phyloP scores from a whole-genome alignment of 2,329 filamentous ascomycete species.

The Pyrenophora tritici-repentis region DNA sequence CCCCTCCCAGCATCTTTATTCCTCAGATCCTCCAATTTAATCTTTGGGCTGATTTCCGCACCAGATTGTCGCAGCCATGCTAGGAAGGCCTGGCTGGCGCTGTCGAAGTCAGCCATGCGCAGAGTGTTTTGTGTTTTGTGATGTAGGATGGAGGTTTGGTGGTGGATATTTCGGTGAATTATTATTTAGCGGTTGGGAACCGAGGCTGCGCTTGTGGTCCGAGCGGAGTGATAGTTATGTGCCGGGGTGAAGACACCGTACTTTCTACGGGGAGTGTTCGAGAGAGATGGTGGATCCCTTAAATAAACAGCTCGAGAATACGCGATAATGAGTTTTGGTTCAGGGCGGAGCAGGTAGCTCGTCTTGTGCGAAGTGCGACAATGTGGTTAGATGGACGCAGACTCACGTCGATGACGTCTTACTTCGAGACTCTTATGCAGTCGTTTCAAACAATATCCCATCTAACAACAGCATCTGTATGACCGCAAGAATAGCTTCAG shows the following conservation, averaged over 20 bases:
- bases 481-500: too few species aligned
- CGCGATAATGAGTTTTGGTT: too few species aligned
- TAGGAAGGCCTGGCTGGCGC: conserved; percentile 58
- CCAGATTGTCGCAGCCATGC: conserved; percentile 61
- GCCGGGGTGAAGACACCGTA: conserved; percentile 5
- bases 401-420: too few species aligned
- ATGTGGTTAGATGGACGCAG: too few species aligned
- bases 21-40: conserved; percentile 63
- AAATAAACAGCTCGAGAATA: too few species aligned
- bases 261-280: not conserved
- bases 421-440: too few species aligned
- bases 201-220: conserved; percentile 30
- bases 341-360: too few species aligned
- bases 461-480: too few species aligned
- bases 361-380: too few species aligned
- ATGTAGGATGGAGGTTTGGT: conserved; percentile 18
- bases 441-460: too few species aligned
- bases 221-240: conserved; percentile 4
- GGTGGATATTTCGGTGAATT: conserved; percentile 22
- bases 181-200: conserved; percentile 26
- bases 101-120: conserved; percentile 45
- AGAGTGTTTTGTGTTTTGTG: conserved; percentile 16
- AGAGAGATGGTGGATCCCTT: not conserved
- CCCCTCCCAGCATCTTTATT: conserved; percentile 63
- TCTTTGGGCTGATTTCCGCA: conserved; percentile 62